phyloP scores from a whole-genome alignment of 352 stramenopile species.

The Pythium aphanidermatum region DNA sequence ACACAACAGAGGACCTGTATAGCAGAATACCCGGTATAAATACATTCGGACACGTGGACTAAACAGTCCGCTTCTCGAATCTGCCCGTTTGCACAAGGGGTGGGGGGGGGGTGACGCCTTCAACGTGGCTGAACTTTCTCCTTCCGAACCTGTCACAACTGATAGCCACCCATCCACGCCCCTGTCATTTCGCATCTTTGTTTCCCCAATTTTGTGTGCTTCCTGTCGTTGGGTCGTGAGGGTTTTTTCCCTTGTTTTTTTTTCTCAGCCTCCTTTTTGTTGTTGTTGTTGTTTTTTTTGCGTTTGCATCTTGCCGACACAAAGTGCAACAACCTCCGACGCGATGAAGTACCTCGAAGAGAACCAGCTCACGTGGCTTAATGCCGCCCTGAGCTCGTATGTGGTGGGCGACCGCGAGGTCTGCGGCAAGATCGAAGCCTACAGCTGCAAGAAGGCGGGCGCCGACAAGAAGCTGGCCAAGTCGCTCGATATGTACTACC shows the following conservation, averaged over 20 bases:
- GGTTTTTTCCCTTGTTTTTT: constrained; percentile 10
- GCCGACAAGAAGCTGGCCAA: constrained; percentile 91
- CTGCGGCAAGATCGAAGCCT: constrained; percentile 85
- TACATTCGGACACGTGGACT: neutral
- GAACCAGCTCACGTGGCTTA: constrained; percentile 84
- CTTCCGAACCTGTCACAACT: neutral
- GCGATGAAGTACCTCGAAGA: constrained; percentile 93
- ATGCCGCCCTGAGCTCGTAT: constrained; percentile 83
- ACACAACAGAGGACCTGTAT: neutral
- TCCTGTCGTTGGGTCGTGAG: no score
- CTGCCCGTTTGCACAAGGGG: constrained; percentile 5
- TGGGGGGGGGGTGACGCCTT: constrained; percentile 22
- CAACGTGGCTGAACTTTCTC: constrained; percentile 13
- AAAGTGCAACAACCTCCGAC: constrained; percentile 15
- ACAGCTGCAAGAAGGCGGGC: constrained; percentile 90
- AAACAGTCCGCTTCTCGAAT: no score
- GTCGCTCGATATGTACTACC: constrained; percentile 83
- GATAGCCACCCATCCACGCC: neutral
- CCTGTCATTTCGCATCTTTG: constrained; percentile 6
- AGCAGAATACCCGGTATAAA: neutral
- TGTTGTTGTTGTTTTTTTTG: no score
- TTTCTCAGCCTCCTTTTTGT: neutral
- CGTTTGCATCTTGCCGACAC: neutral
- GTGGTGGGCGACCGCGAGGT: constrained; percentile 86
- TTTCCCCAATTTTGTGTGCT: no score